These are phyloP conservation scores for Claviceps purpurea DNA, from an alignment of 2,329 filamentous ascomycete genomes.

Conservation along the genomic window DNA sequence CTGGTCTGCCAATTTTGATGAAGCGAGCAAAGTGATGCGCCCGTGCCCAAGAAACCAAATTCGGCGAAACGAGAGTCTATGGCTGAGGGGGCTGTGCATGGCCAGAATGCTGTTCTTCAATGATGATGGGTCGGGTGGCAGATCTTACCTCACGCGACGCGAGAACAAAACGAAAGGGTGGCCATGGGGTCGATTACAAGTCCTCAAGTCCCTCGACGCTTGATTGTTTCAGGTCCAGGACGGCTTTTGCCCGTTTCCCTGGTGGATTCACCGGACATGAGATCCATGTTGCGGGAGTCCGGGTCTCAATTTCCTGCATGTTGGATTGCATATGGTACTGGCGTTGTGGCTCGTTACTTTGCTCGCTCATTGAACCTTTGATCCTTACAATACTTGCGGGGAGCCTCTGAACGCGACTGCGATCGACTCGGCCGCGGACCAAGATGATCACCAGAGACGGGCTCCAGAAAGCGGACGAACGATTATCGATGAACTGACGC, in stretches of 20 bases:
- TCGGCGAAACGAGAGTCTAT: not conserved
- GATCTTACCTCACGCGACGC: not conserved
- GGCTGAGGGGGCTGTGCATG: not conserved
- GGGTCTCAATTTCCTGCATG: not conserved
- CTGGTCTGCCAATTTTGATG: constrained; percentile 8
- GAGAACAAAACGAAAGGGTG: not conserved
- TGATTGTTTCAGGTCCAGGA: not conserved
- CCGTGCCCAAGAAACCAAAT: constrained; percentile 10
- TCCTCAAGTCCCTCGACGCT: not conserved
- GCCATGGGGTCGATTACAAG: not conserved
- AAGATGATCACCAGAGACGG: constrained; percentile 18
- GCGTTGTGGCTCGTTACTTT: constrained; percentile 7
- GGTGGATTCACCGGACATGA: constrained; percentile 2
- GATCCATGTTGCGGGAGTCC: not conserved
- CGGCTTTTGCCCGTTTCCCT: not conserved
- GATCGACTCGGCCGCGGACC: constrained; percentile 9
- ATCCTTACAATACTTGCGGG: not conserved
- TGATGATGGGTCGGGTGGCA: not conserved
- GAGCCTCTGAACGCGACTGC: not conserved
- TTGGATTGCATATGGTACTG: not conserved
- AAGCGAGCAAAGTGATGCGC: constrained; percentile 42
- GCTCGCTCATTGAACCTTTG: constrained; percentile 4
- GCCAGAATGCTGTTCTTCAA: not conserved
- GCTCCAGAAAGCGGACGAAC: constrained; percentile 8
- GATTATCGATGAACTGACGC: constrained; percentile 49